Evolutionary conservation across 2,329 filamentous ascomycete genomes (phyloP).

Genomic region (Ceratocystis cacaofunesta): DNA sequence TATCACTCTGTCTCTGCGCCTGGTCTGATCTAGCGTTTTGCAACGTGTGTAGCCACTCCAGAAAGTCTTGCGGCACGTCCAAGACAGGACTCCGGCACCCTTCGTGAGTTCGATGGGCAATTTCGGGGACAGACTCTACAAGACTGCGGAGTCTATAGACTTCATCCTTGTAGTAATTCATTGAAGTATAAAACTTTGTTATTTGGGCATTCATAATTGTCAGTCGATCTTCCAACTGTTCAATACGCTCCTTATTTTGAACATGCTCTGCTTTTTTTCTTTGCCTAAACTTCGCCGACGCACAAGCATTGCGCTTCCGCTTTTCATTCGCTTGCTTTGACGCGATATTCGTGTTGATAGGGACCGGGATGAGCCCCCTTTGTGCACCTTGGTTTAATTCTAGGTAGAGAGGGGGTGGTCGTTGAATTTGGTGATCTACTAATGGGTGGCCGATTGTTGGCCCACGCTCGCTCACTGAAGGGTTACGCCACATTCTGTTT

Average conservation of each 20-base stretch:
- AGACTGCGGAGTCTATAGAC: background rate
- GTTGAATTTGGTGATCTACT: background rate
- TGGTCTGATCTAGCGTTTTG: background rate
- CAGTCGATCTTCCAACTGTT: conserved; percentile 8
- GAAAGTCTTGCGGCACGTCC: background rate
- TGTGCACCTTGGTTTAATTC: background rate
- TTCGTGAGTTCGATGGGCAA: background rate
- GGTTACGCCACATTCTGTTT: background rate
- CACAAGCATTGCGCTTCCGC: conserved; percentile 68
- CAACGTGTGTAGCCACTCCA: background rate
- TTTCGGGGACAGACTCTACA: background rate
- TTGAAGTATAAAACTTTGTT: background rate
- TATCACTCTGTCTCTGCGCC: background rate
- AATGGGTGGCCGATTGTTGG: background rate
- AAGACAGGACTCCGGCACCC: background rate
- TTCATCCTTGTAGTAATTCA: conserved; percentile 1
- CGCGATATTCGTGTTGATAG: conserved; percentile 27
- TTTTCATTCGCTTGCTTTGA: conserved; percentile 77
- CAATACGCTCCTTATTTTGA: conserved; percentile 49
- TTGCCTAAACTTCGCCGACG: conserved; percentile 56
- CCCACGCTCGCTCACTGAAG: background rate
- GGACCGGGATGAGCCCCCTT: conserved; percentile 2
- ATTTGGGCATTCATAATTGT: background rate
- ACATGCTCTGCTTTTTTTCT: conserved; percentile 69
- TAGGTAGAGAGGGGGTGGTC: background rate